phyloP scores from a whole-genome alignment of 768 basidiomycete genomes.

The Tephrocybe sp. region DNA sequence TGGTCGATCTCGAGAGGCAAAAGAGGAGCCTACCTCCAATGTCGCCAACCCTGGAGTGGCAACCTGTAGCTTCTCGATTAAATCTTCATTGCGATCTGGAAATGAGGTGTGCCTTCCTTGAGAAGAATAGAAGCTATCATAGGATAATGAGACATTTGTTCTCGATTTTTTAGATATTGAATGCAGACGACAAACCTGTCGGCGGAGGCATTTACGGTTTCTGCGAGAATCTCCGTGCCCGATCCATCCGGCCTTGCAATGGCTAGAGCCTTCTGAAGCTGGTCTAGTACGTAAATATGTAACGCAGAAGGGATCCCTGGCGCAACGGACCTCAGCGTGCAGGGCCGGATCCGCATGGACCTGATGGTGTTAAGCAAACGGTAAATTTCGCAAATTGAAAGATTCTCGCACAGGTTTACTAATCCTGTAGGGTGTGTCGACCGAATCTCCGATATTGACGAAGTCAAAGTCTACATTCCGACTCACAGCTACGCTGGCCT shows the following conservation, averaged over 20 bases:
- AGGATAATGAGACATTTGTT: too few species aligned
- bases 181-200: slow-evolving; percentile 73
- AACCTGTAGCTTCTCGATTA: slow-evolving; percentile 56
- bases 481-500: slow-evolving; percentile 62
- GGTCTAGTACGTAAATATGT: slow-evolving; percentile 7
- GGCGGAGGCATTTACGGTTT: slow-evolving; percentile 72
- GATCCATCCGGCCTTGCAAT: slow-evolving; percentile 42
- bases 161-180: too few species aligned
- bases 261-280: slow-evolving; percentile 50
- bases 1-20: background rate
- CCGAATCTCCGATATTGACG: slow-evolving; percentile 37
- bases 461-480: slow-evolving; percentile 83
- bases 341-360: slow-evolving; percentile 59
- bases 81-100: slow-evolving; percentile 65
- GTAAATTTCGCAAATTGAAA: slow-evolving; percentile 7
- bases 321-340: slow-evolving; percentile 44
- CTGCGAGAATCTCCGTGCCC: slow-evolving; percentile 38
- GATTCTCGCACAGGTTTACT: slow-evolving; percentile 54
- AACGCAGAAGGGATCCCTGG: slow-evolving; percentile 1
- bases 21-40: slow-evolving; percentile 55
- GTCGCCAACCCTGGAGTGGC: slow-evolving; percentile 57
- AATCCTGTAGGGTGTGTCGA: slow-evolving; percentile 59
- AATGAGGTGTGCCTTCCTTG: slow-evolving; percentile 85
- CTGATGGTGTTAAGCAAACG: slow-evolving; percentile 31
- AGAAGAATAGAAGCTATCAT: slow-evolving; percentile 76